phyloP scores from a whole-genome alignment of 352 stramenopile species.

The Aphanomyces astaci region DNA sequence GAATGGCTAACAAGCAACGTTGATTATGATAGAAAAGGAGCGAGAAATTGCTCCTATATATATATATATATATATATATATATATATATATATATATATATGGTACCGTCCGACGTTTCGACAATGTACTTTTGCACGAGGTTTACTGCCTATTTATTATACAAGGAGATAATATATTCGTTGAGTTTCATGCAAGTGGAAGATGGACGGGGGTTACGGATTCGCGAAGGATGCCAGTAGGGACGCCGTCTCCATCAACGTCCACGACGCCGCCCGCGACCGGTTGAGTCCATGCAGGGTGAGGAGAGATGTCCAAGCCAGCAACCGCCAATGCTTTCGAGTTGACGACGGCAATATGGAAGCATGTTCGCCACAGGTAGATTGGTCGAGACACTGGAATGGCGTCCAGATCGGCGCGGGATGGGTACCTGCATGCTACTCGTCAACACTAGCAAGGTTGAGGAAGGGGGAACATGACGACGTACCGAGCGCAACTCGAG shows the following conservation, averaged over 20 bases:
- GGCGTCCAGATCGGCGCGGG: conserved; percentile 66
- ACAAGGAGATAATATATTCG: no score
- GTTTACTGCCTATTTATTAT: conserved; percentile 56
- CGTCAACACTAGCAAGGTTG: no score
- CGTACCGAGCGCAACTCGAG: conserved; percentile 44
- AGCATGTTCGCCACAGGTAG: conserved; percentile 82
- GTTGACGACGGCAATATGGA: conserved; percentile 84
- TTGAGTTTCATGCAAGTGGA: no score
- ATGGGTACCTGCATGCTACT: conserved; percentile 36
- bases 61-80: no score
- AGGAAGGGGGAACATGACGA: background rate
- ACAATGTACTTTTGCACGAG: conserved; percentile 64
- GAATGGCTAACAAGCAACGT: conserved; percentile 35
- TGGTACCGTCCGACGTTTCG: conserved; percentile 61
- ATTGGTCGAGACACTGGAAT: conserved; percentile 60
- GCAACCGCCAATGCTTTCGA: conserved; percentile 73
- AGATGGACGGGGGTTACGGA: no score
- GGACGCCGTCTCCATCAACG: conserved; percentile 43
- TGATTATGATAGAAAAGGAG: background rate
- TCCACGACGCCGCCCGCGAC: conserved; percentile 49
- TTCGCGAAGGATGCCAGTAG: conserved; percentile 64
- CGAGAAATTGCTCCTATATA: no score
- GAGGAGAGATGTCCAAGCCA: conserved; percentile 33
- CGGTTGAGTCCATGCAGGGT: conserved; percentile 26
- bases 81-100: no score